A percentile compares a stretch with the other conserved stretches of the same genome.
Conservation (phyloP, 371 early-diverging fungal genomes). For the Batkoa obscura region DNA sequence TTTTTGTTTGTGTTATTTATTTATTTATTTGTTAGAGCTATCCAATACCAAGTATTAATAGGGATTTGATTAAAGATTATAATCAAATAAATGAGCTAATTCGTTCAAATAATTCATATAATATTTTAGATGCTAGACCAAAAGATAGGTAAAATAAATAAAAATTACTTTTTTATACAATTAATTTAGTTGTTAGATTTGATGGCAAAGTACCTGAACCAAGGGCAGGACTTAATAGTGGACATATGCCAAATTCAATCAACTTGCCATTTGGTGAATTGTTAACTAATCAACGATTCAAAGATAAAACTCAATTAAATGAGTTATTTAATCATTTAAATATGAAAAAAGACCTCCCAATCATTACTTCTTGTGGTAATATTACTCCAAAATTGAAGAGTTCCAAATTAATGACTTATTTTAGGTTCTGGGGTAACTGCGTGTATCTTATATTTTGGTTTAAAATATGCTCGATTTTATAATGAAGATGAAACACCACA, state of each 20-base stretch:
- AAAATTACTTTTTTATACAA: slow-evolving; percentile 7
- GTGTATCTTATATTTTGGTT: not conserved
- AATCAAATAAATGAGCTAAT: slow-evolving; percentile 27
- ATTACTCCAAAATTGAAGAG: too few species aligned
- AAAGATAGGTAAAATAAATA: not conserved
- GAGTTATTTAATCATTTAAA: slow-evolving; percentile 25
- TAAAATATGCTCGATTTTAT: not conserved
- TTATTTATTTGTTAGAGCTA: not conserved
- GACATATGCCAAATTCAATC: slow-evolving; percentile 70
- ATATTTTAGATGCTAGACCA: slow-evolving; percentile 73
- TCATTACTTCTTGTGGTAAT: slow-evolving; percentile 43
- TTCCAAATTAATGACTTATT: not conserved
- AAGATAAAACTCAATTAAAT: slow-evolving; percentile 19
- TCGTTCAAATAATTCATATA: slow-evolving; percentile 10
- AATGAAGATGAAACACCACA: slow-evolving; percentile 19
- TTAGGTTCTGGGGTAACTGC: not conserved
- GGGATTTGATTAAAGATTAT: slow-evolving; percentile 30
- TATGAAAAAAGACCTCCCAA: slow-evolving; percentile 26
- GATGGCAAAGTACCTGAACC: slow-evolving; percentile 66
- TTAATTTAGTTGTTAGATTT: slow-evolving; percentile 24
- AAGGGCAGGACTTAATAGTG: slow-evolving; percentile 57
- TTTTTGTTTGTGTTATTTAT: not conserved
- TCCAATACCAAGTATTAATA: slow-evolving; percentile 13
- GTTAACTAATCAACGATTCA: slow-evolving; percentile 12
- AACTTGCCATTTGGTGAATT: slow-evolving; percentile 45